Base-by-base conservation (phyloP, 2,329 filamentous ascomycete genomes). In the Fusarium abutilonis region DNA sequence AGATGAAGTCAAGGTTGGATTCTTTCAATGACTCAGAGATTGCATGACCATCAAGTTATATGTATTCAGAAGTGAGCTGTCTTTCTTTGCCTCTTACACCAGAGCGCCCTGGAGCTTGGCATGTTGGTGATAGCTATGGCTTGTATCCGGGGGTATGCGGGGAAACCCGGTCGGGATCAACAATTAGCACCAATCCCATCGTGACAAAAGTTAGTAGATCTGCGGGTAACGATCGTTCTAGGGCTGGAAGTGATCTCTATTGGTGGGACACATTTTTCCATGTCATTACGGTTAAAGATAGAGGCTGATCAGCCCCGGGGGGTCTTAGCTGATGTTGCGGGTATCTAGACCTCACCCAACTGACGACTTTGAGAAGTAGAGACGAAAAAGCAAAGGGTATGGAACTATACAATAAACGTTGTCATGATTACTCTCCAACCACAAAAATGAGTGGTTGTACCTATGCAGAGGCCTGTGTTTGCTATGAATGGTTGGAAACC, bases 161-260 rank as follows among this genome's bases (percentile, higher is more conserved):
- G 59, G 65, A 66, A 66, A 45, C 65, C 57, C 31, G 43, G 36
- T 35, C 52, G 51, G 63, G 15, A 15, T 42, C 28, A 52, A 19
- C 36, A 52, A 67, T 55, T 64, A 57, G 61, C 65, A 67, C 65
- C 65, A 67, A 68, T 67, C 7, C 44, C 29, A 49, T 41, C 13
- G 13, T 38, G 6, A 21, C 9, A 15, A 52, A 4, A 4, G 14
- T 17, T 14, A 17, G 9, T 19, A 13, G 36, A 21, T 28, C 39
- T 10, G 11, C 48, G 15, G 9, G 4, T n/a, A 4, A 11, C 1
- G n/a, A 5, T 45, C 5, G n/a, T 11, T 26, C 17, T 32, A 38
- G 26, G 36, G 17, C 11, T 2, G 0, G 0, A 2, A 4, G 2
- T 1, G 3, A 1, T 19, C n/a, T 1, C 43, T 1, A 60, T 9